These are phyloP conservation scores for Trichoderma sp. DNA, from an alignment of 2,329 filamentous ascomycete genomes.

Conservation along the genomic window DNA sequence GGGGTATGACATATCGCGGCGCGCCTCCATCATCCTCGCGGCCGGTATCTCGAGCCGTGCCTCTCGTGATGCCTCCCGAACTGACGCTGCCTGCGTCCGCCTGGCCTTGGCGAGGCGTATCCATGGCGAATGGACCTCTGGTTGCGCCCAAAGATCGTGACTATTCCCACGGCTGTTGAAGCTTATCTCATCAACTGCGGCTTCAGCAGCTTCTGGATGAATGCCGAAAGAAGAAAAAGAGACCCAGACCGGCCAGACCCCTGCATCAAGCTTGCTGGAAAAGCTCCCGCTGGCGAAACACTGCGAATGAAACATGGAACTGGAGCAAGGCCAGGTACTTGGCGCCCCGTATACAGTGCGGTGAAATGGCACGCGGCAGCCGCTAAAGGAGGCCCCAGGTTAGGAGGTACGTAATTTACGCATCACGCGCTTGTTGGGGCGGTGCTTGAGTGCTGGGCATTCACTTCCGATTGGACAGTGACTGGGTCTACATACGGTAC, in stretches of 20 bases:
- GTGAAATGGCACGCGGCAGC: not conserved
- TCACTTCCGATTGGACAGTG: slow-evolving; percentile 23
- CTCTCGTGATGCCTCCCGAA: slow-evolving; percentile 13
- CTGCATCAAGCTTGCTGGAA: slow-evolving; percentile 7
- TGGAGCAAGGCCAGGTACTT: slow-evolving; percentile 1
- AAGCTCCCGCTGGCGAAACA: slow-evolving; percentile 13
- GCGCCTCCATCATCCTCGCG: slow-evolving; percentile 34
- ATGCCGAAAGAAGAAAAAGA: not conserved
- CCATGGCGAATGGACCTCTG: not conserved
- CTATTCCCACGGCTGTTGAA: not conserved
- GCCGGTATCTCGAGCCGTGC: not conserved
- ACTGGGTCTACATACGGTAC: not conserved
- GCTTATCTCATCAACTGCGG: not conserved
- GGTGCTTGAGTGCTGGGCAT: slow-evolving; percentile 7
- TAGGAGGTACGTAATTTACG: slow-evolving; percentile 29
- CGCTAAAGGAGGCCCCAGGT: slow-evolving; percentile 18
- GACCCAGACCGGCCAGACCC: not conserved
- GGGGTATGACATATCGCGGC: slow-evolving; percentile 43
- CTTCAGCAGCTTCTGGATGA: not conserved
- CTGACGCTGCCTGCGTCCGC: slow-evolving; percentile 4
- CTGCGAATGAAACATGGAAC: slow-evolving; percentile 9
- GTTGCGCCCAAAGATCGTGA: not conserved
- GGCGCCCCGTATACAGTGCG: slow-evolving; percentile 2
- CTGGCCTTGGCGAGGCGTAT: not conserved
- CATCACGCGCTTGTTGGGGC: slow-evolving; percentile 27